These are phyloP conservation scores for Protea cynaroides DNA, from an alignment of 164 flowering plant species.

Conservation along the genomic window DNA sequence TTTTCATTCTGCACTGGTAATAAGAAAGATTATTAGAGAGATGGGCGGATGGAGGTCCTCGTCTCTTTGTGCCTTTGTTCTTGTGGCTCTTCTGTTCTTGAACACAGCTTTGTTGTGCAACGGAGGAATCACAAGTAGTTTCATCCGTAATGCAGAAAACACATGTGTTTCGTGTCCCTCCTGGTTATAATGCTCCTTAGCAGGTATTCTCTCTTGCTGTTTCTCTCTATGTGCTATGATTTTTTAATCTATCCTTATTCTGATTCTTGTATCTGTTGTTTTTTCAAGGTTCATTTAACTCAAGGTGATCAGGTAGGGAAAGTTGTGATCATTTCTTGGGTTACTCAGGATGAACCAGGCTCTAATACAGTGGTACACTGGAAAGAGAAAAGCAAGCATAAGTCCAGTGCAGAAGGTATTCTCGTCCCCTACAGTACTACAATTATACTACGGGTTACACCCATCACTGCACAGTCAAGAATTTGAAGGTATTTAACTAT, in stretches of 20 bases:
- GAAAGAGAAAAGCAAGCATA: slow-evolving; percentile 27
- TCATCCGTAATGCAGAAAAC: slow-evolving; percentile 10
- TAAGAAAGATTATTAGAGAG: no score
- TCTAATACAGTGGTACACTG: slow-evolving; percentile 45
- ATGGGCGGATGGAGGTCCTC: not conserved
- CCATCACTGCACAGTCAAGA: slow-evolving; percentile 57
- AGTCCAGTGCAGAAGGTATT: slow-evolving; percentile 26
- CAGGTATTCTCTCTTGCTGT: slow-evolving; percentile 20
- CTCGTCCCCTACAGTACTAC: slow-evolving; percentile 41
- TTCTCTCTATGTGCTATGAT: no score
- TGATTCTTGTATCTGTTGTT: not conserved
- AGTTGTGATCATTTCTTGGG: slow-evolving; percentile 78
- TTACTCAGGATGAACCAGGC: slow-evolving; percentile 53
- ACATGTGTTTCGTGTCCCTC: slow-evolving; percentile 21
- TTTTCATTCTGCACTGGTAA: no score
- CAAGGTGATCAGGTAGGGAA: slow-evolving; percentile 73
- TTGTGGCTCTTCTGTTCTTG: slow-evolving; percentile 1
- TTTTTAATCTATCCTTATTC: no score
- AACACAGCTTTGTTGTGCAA: slow-evolving; percentile 12
- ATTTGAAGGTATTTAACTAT: slow-evolving; percentile 73
- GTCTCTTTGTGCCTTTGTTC: not conserved
- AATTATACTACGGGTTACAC: slow-evolving; percentile 75
- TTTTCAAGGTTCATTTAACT: slow-evolving; percentile 64
- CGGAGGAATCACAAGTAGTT: slow-evolving; percentile 21
- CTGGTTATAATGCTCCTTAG: slow-evolving; percentile 24